phyloP scores from a whole-genome alignment of 495 filamentous ascomycete genomes.

The Apiosordaria backusii region DNA sequence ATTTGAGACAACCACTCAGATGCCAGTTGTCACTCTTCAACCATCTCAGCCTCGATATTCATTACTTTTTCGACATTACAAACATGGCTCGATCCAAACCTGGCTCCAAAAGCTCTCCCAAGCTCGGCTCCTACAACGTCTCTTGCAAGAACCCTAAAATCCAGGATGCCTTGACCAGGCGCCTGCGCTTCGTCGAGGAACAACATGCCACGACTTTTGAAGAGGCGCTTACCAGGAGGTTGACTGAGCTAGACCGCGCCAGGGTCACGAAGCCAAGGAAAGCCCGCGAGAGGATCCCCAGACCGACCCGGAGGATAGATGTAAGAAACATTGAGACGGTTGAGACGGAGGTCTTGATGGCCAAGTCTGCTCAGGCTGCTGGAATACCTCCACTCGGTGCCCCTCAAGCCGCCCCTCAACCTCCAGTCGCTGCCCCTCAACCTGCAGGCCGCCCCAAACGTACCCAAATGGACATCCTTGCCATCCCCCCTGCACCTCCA shows the following conservation, averaged over 20 bases:
- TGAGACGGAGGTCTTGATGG: no score
- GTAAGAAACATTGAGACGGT: no score
- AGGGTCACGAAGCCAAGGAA: no score
- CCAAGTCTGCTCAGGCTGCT: background rate
- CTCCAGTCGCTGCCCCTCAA: background rate
- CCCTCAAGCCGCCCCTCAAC: background rate
- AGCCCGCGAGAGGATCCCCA: no score
- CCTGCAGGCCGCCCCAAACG: no score
- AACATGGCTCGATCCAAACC: background rate
- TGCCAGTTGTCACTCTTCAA: background rate
- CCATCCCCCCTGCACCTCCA: background rate
- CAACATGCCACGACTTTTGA: background rate
- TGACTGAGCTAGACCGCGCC: no score
- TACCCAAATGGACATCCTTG: no score
- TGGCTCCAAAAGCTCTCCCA: background rate
- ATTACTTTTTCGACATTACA: background rate
- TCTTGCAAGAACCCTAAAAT: background rate
- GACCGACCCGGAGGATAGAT: no score
- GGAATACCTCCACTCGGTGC: no score
- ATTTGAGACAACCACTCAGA: no score
- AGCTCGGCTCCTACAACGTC: background rate
- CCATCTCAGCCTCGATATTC: background rate
- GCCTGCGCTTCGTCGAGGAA: background rate
- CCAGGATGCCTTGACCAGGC: background rate
- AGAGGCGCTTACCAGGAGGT: no score